phyloP scores from a whole-genome alignment of 139 green algal species.

The Coccomyxa sp. region DNA sequence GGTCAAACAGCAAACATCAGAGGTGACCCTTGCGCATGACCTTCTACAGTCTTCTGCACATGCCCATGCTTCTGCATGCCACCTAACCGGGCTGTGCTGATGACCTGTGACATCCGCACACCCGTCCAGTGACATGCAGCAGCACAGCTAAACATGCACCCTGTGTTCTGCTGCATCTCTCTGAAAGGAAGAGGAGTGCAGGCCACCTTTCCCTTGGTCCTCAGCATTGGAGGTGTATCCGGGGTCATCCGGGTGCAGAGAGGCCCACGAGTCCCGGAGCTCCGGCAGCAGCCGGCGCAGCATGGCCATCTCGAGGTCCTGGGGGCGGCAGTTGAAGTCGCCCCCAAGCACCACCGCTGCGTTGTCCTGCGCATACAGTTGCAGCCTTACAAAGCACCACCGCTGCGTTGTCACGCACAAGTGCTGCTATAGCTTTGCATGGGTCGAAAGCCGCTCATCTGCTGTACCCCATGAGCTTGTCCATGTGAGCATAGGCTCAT shows the following conservation, averaged over 20 bases:
- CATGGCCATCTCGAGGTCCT: not conserved
- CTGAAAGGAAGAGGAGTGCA: not conserved
- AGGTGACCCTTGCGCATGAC: too few species aligned
- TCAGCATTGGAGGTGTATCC: constrained; percentile 7
- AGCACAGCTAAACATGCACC: too few species aligned
- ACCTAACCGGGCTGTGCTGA: too few species aligned
- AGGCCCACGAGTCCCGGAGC: not conserved
- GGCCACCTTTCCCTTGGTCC: not conserved
- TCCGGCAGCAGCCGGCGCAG: not conserved
- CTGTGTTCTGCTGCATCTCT: not conserved
- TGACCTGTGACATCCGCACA: too few species aligned
- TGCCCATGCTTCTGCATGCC: not conserved
- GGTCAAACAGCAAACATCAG: too few species aligned
- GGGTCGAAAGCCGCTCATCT: not conserved
- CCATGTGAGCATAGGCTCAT: not conserved
- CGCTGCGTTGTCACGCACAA: not conserved
- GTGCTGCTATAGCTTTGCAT: not conserved
- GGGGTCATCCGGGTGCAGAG: constrained; percentile 3
- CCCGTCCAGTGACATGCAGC: too few species aligned
- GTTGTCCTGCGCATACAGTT: not conserved
- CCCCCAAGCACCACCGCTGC: not conserved
- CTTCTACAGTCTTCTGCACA: not conserved
- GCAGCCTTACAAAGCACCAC: not conserved
- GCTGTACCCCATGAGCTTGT: not conserved
- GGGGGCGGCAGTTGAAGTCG: not conserved